These are phyloP conservation scores for Lipomyces kockii DNA, from an alignment of 805 yeast species.

Conservation along the genomic window DNA sequence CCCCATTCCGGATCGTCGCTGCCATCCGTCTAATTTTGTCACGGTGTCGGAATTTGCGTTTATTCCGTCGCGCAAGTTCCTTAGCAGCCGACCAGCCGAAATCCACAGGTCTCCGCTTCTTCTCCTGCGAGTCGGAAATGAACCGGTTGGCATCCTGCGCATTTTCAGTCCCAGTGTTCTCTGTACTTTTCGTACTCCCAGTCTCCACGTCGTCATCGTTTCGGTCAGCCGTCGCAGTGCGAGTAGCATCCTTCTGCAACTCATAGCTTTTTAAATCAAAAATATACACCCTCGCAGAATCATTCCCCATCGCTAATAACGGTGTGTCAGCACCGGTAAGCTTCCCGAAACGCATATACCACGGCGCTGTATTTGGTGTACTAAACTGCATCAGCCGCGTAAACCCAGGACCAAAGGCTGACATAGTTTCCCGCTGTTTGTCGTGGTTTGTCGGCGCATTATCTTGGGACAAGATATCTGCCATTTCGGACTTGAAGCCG, in stretches of 20 bases:
- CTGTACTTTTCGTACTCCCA: not conserved
- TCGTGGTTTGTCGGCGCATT: conserved; percentile 35
- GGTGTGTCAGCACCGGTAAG: conserved; percentile 12
- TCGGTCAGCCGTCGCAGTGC: conserved; percentile 1
- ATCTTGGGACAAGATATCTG: conserved; percentile 19
- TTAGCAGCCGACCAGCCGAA: not conserved
- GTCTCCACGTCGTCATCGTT: not conserved
- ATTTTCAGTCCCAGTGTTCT: not conserved
- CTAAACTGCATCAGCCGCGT: conserved; percentile 27
- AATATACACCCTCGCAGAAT: conserved; percentile 25
- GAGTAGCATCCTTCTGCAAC: not conserved
- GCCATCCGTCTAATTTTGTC: not conserved
- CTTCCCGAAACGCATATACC: conserved; percentile 35
- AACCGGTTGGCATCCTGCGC: not conserved
- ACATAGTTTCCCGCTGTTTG: conserved; percentile 23
- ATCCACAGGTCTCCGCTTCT: not conserved
- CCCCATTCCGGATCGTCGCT: not conserved
- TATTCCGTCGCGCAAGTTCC: not conserved
- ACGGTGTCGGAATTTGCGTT: not conserved
- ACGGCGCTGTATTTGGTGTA: conserved; percentile 30
- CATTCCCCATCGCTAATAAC: conserved; percentile 31
- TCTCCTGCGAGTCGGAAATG: not conserved
- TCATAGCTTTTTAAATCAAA: conserved; percentile 23
- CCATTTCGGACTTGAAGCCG: conserved; percentile 27
- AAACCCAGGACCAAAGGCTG: conserved; percentile 31